A percentile compares a stretch with the other conserved stretches of the same genome.
phyloP scores from a whole-genome alignment of 257 asterid genomes.

The Thymus quinquecostatus region DNA sequence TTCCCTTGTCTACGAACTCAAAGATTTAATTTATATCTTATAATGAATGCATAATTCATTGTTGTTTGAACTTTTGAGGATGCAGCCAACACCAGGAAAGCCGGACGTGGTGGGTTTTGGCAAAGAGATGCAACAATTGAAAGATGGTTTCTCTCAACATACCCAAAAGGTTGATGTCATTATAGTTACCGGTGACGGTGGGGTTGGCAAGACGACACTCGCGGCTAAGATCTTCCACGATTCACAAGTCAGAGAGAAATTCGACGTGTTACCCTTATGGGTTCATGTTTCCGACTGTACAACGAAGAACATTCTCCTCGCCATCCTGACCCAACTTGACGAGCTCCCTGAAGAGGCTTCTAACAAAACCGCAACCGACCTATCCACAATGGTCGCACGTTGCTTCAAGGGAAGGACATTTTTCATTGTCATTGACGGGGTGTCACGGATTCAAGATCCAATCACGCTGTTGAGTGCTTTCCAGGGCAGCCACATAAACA shows the following conservation, averaged over 20 bases:
- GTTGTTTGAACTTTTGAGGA: no score
- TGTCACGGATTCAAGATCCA: no score
- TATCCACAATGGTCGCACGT: no score
- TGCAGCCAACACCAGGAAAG: not conserved
- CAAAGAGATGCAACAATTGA: constrained; percentile 42
- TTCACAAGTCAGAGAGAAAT: constrained; percentile 31
- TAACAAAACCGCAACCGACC: no score
- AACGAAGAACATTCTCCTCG: constrained; percentile 36
- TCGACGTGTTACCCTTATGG: constrained; percentile 41
- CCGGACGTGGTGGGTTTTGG: constrained; percentile 46
- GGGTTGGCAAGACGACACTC: constrained; percentile 54
- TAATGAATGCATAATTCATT: no score
- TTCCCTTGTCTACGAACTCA: no score
- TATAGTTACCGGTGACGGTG: constrained; percentile 54
- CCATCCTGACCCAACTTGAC: constrained; percentile 37
- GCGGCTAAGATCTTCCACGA: constrained; percentile 42
- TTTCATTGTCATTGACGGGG: no score
- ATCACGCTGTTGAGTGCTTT: not conserved
- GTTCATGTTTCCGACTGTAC: constrained; percentile 39
- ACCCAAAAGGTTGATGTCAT: constrained; percentile 37
- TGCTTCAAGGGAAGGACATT: no score
- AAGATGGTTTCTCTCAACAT: constrained; percentile 36
- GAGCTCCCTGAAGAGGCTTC: not conserved
- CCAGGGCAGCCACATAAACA: not conserved
- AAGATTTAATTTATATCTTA: no score